These are phyloP conservation scores for Tilletia indica DNA, from an alignment of 1,284 basidiomycete genomes.

Conservation along the genomic window DNA sequence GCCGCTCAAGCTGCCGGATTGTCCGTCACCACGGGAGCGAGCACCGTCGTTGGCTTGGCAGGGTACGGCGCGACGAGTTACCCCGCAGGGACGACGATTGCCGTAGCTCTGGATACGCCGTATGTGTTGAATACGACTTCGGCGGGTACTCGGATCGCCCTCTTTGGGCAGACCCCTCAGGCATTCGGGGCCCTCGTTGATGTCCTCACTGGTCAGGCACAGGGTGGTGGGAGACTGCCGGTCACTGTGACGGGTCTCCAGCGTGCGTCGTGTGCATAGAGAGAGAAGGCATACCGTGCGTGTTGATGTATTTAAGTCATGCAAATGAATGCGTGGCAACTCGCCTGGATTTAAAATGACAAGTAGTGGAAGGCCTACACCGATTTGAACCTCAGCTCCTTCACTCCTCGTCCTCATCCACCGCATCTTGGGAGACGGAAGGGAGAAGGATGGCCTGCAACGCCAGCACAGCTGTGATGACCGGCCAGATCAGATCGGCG, in stretches of 20 bases:
- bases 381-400: background rate
- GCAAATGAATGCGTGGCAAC: no score
- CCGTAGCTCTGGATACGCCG: background rate
- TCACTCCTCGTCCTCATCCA: background rate
- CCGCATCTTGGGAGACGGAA: background rate
- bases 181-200: background rate
- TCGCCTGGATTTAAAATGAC: no score
- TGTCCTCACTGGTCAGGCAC: background rate
- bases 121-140: background rate
- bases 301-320: no score
- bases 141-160: background rate
- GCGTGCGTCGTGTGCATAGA: background rate
- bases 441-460: background rate
- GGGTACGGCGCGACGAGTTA: background rate
- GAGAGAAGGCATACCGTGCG: no score
- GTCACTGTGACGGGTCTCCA: background rate
- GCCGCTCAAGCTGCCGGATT: background rate
- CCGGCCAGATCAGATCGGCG: background rate
- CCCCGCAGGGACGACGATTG: constrained; percentile 1
- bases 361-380: no score
- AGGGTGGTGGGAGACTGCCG: background rate
- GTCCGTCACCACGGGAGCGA: background rate
- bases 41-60: background rate
- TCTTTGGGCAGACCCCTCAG: background rate
- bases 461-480: background rate